Conservation (phyloP, 805 yeast species). For the Candida mattraensis region DNA sequence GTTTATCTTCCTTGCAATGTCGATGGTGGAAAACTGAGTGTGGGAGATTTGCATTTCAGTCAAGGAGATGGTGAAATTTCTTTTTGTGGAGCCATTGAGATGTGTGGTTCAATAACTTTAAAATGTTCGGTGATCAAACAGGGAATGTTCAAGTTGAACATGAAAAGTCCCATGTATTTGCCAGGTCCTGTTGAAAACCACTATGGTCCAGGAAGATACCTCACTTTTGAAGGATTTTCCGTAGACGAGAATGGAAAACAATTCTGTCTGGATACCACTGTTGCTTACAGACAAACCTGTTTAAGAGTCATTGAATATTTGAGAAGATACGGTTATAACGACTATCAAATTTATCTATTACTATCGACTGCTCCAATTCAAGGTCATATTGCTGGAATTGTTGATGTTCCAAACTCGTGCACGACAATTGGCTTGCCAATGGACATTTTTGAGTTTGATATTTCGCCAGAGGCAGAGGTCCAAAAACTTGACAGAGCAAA, state of each 20-base stretch:
- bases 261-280: conserved; percentile 45
- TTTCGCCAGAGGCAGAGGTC: conserved; percentile 38
- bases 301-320: conserved; percentile 49
- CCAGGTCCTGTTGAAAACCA: conserved; percentile 50
- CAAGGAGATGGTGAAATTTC: conserved; percentile 57
- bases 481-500: conserved; percentile 34
- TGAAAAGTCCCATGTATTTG: conserved; percentile 47
- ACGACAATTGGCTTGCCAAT: conserved; percentile 51
- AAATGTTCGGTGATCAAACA: conserved; percentile 40
- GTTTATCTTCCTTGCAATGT: conserved; percentile 48
- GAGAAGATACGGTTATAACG: conserved; percentile 49
- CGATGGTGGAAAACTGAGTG: conserved; percentile 45
- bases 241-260: conserved; percentile 50
- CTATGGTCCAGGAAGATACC: conserved; percentile 48
- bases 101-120: conserved; percentile 48
- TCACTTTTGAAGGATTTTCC: conserved; percentile 54
- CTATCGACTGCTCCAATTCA: conserved; percentile 50
- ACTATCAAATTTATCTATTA: conserved; percentile 48
- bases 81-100: conserved; percentile 55
- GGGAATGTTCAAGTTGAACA: conserved; percentile 41
- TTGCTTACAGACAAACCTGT: conserved; percentile 53
- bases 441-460: conserved; percentile 52
- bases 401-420: conserved; percentile 53
- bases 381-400: conserved; percentile 53
- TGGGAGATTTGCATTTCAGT: conserved; percentile 52